A percentile compares a stretch with the other conserved stretches of the same genome.
Evolutionary conservation across 192 early-diverging fungal genomes (phyloP).

Genomic region (Pilaira anomala): DNA sequence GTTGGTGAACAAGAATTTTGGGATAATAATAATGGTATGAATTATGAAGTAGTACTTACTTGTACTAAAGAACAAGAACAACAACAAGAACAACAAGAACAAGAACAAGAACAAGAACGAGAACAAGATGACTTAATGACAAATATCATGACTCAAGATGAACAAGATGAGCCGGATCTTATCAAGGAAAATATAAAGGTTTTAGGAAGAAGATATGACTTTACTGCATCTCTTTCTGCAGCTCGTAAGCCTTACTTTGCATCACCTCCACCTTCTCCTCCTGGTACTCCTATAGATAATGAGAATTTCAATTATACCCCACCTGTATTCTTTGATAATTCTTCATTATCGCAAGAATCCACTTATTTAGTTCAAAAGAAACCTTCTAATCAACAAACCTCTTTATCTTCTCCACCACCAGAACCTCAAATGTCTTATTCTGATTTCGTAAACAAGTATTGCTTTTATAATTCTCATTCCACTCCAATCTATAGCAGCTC

Average conservation of each 20-base stretch:
- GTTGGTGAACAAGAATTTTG: constrained; percentile 76
- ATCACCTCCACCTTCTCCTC: constrained; percentile 4
- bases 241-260: constrained; percentile 21
- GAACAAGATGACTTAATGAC: not conserved
- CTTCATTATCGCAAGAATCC: not conserved
- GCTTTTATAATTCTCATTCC: constrained; percentile 42
- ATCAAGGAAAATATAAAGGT: constrained; percentile 4
- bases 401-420: too few species aligned
- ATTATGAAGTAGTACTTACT: constrained; percentile 61
- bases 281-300: not conserved
- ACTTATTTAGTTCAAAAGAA: too few species aligned
- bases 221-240: constrained; percentile 37
- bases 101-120: too few species aligned
- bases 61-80: not conserved
- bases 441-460: constrained; percentile 54
- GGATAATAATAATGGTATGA: constrained; percentile 92
- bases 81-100: not conserved
- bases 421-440: constrained; percentile 13
- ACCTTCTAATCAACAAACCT: not conserved
- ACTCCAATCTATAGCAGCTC: constrained; percentile 1
- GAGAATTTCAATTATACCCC: not conserved
- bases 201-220: constrained; percentile 36
- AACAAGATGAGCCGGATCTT: not conserved
- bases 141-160: not conserved
- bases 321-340: constrained; percentile 9